phyloP scores from a whole-genome alignment of 1,284 basidiomycete genomes.

The Grifola frondosa region DNA sequence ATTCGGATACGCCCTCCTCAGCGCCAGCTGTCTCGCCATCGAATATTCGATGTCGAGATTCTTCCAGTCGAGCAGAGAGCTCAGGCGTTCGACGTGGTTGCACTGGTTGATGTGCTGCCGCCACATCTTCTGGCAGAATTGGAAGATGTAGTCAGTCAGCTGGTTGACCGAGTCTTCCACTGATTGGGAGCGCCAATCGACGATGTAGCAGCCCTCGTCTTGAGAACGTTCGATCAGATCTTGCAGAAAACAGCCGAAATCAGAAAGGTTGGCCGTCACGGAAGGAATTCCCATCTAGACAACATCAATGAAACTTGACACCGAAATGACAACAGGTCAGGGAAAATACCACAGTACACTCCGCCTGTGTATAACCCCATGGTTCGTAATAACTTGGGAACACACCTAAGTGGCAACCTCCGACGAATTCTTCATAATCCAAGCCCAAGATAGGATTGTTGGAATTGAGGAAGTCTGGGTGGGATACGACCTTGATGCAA shows the following conservation, averaged over 20 bases:
- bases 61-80: slow-evolving; percentile 95
- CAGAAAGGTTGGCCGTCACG: slow-evolving; percentile 94
- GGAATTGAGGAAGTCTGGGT: slow-evolving; percentile 96
- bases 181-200: slow-evolving; percentile 86
- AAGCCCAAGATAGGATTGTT: slow-evolving; percentile 96
- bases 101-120: slow-evolving; percentile 97
- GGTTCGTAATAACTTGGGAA: slow-evolving; percentile 96
- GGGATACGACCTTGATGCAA: slow-evolving; percentile 94
- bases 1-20: slow-evolving; percentile 92
- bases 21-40: slow-evolving; percentile 89
- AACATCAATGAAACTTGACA: neutral
- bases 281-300: slow-evolving; percentile 93
- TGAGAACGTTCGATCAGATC: slow-evolving; percentile 89
- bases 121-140: slow-evolving; percentile 85
- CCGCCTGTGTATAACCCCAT: slow-evolving; percentile 86
- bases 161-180: slow-evolving; percentile 88
- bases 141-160: slow-evolving; percentile 70
- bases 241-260: slow-evolving; percentile 98
- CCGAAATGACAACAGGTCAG: slow-evolving; percentile 1
- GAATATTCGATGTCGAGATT: slow-evolving; percentile 94
- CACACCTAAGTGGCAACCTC: slow-evolving; percentile 95
- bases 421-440: slow-evolving; percentile 97
- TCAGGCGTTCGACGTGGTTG: slow-evolving; percentile 91
- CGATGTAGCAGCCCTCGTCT: slow-evolving; percentile 90
- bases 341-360: slow-evolving; percentile 72